These are phyloP conservation scores for Lasiodiplodia hormozganensis DNA, from an alignment of 2,329 filamentous ascomycete species.

Conservation along the genomic window DNA sequence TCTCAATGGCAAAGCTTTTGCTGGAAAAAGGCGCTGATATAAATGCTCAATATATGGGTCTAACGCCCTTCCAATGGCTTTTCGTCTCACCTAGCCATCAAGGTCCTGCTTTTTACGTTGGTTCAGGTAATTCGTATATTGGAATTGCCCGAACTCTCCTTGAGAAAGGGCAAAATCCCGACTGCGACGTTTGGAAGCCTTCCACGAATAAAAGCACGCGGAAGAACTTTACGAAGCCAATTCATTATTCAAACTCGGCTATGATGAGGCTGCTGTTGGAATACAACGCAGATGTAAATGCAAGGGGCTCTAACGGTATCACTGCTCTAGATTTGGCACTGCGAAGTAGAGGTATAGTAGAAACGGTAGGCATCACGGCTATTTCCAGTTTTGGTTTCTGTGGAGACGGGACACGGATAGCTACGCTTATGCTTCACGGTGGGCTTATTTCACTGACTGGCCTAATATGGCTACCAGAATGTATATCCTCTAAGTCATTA, in stretches of 20 bases:
- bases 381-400: accelerated
- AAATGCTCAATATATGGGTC: background rate
- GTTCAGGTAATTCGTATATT: background rate
- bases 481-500: no score
- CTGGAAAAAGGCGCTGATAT: background rate
- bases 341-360: no score
- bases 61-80: background rate
- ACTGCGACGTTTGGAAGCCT: background rate
- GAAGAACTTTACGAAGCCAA: background rate
- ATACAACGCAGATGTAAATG: background rate
- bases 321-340: background rate
- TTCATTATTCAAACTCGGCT: background rate
- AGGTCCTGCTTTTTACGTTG: no score
- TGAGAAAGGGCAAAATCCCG: background rate
- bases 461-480: no score
- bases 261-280: background rate
- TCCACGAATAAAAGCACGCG: background rate
- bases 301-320: background rate
- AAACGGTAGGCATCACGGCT: accelerated
- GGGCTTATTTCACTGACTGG: no score
- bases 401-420: no score
- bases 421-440: no score
- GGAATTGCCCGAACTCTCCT: background rate
- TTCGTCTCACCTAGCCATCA: background rate
- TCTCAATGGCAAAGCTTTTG: background rate